phyloP scores from a whole-genome alignment of 805 yeast species.

The Candida koratica region DNA sequence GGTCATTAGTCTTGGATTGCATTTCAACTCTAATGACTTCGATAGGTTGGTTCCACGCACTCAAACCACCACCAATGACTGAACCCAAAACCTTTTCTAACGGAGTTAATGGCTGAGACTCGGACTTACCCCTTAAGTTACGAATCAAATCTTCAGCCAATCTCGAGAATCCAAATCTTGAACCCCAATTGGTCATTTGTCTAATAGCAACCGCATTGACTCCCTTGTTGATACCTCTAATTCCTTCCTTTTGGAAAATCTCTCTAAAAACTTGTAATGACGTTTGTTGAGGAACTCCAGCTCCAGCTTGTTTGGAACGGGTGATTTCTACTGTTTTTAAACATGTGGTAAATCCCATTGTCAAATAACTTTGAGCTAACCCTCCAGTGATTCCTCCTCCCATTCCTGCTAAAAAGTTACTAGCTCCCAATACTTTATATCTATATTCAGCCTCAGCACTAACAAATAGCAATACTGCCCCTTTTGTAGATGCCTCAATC shows the following conservation, averaged over 20 bases:
- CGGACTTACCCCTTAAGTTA: conserved; percentile 53
- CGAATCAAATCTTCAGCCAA: conserved; percentile 85
- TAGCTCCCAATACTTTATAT: conserved; percentile 57
- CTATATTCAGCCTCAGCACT: conserved; percentile 88
- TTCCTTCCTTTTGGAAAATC: conserved; percentile 81
- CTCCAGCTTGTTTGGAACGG: conserved; percentile 66
- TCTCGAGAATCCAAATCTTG: conserved; percentile 89
- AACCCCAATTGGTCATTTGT: conserved; percentile 99
- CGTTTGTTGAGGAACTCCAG: conserved; percentile 64
- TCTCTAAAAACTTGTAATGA: conserved; percentile 84
- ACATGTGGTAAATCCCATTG: conserved; percentile 98
- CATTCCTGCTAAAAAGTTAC: conserved; percentile 79
- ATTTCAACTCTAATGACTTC: conserved; percentile 97
- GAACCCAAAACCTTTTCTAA: conserved; percentile 80
- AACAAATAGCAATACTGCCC: conserved; percentile 90
- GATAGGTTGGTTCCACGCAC: conserved; percentile 99
- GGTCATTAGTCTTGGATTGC: conserved; percentile 93
- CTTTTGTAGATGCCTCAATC: conserved; percentile 99
- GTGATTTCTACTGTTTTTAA: conserved; percentile 99
- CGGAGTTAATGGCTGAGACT: conserved; percentile 60
- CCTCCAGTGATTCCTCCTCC: conserved; percentile 97
- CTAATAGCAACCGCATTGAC: conserved; percentile 98
- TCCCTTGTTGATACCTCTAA: conserved; percentile 93
- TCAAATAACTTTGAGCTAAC: conserved; percentile 90
- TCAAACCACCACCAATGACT: conserved; percentile 92